Evolutionary conservation across 345 rosid genomes (phyloP), one percentile per base, ranked within the genome.

Genomic region (Syzygium oleosum): DNA sequence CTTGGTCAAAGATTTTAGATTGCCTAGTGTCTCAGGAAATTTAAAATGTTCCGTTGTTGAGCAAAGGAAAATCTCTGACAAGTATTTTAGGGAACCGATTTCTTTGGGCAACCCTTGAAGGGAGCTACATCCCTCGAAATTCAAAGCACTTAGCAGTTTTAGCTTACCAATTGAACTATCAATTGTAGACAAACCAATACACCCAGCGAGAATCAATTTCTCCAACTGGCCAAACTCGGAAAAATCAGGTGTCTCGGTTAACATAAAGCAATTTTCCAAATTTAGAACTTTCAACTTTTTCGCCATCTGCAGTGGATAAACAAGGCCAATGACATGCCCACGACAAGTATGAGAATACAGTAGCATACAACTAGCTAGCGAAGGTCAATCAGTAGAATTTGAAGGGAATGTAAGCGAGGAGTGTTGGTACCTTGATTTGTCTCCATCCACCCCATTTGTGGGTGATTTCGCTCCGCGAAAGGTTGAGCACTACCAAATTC

Each of bases 91-190:
- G 4, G 16, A 52, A 84, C 86, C 86, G 25, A 84, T 23, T 84
- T 52, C 59, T n/a, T n/a, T 43, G 51, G 63, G 61, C 19, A 84
- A 53, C 31, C 56, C 58, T 55, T 38, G 1, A 15, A 85, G 77
- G 46, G 27, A 7, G 3, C 0, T 0, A 9, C 86, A 55, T 0
- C 6, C 3, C 1, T 4, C 0, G 12, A 85, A 23, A 85, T 85
- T 85, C 17, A 85, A 85, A 85, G 61, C 34, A 25, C 3, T 41
- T 31, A 85, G 51, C 0, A 49, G 19, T 59, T 34, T 55, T 13
- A 85, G 11, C 5, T 31, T 34, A 13, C 77, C 52, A 0, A 85
- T 56, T 10, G 86, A 85, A 15, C 21, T 23, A 55, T 85, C 58
- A 21, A 85, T 85, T 2, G 8, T 51, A 84, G 21, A 21, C 41